Base-by-base conservation (phyloP, 148 eudicot species). In the Rhododendron molle region DNA sequence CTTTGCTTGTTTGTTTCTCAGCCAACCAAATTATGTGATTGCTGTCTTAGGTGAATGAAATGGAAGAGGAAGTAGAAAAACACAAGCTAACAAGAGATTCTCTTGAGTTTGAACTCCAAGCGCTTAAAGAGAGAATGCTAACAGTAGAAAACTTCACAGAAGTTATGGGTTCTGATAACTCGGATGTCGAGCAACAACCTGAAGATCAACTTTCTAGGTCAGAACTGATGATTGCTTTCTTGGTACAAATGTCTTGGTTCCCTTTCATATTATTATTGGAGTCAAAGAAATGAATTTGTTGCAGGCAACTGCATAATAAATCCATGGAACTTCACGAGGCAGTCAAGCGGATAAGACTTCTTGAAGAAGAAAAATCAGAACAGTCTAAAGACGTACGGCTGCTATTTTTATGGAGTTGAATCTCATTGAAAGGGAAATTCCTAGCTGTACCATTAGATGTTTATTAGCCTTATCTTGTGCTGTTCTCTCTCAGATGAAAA, bases 1-100 rank as follows among this genome's bases (percentile, higher is more conserved):
- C 28, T 72, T 40, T 78, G 18, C 56, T 14, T 83, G 40, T 81
- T 76, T 54, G 23, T 36, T 36, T 84, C 26, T 81, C 54, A 28
- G 81, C 80, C 74, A 81, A 85, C 49, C 56, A 26, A 81, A 52
- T 76, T 58, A 38, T 47, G 38, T 43, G 18, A 30, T 74, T 86
- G 79, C 54, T 85, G 78, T 79, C 6, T 83, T 71, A 93, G 95
- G 92, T 92, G 86, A 76, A 84, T 62, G 94, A 92, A 89, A 93
- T 92, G 95, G 94, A 92, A 77, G 94, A 90, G 77, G 95, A 93
- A 81, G 91, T 93, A 21, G 91, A 91, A 72, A 86, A 89, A 69
- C 89, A 93, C 76, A 87, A 84, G 82, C 38, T 87, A 81, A 85
- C 89, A 78, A 90, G 94, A 85, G 88, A 91, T 86, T 89, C 93